A percentile compares a stretch with the other conserved stretches of the same genome.
Evolutionary conservation across 2,329 filamentous ascomycete genomes (phyloP).

Genomic region (Drechslerella stenobrocha): DNA sequence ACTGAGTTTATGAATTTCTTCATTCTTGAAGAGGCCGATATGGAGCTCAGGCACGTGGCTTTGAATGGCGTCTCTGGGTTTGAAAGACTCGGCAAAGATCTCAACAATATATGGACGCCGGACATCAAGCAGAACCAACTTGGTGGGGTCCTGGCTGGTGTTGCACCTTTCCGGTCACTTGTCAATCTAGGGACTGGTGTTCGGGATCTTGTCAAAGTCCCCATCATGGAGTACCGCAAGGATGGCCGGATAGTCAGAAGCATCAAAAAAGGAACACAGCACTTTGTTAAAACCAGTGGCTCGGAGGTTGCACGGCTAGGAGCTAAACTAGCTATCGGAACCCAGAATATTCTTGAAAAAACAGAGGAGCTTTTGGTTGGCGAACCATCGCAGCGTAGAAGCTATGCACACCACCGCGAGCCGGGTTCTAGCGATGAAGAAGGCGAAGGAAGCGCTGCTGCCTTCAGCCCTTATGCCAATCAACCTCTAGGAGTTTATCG

Average conservation of each 20-base stretch:
- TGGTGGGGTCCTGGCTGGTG: constrained; percentile 80
- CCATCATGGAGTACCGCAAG: constrained; percentile 88
- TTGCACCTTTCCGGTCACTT: constrained; percentile 85
- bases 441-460: constrained; percentile 68
- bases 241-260: constrained; percentile 90
- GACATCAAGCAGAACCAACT: constrained; percentile 89
- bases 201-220: constrained; percentile 81
- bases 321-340: constrained; percentile 90
- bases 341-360: constrained; percentile 86
- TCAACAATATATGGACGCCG: constrained; percentile 96
- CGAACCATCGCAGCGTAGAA: constrained; percentile 55
- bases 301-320: constrained; percentile 92
- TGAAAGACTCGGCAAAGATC: constrained; percentile 80
- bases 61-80: constrained; percentile 91
- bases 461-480: constrained; percentile 82
- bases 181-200: constrained; percentile 90
- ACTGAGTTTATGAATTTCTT: constrained; percentile 99
- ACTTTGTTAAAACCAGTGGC: constrained; percentile 90
- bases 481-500: constrained; percentile 88
- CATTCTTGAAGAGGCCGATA: constrained; percentile 82
- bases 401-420: constrained; percentile 58
- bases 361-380: constrained; percentile 68
- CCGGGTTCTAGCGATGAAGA: constrained; percentile 67
- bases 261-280: constrained; percentile 83
- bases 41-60: constrained; percentile 84